Evolutionary conservation across 176 grass and related monocot species (phyloP).

Genomic region (Coix lacrymajobi): DNA sequence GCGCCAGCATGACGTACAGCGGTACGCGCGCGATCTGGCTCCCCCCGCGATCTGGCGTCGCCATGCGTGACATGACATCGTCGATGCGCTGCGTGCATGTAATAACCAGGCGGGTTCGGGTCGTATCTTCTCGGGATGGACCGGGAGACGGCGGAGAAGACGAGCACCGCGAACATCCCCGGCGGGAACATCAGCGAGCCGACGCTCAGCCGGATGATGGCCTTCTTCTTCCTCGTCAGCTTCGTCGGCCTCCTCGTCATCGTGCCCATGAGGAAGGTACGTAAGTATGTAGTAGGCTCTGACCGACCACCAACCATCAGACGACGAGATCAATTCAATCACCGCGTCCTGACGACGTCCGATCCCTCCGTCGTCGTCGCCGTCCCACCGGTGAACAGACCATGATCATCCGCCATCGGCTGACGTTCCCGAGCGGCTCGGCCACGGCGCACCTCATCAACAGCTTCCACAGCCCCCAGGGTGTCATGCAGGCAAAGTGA

Average conservation of each 20-base stretch:
- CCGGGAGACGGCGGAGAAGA: constrained; percentile 36
- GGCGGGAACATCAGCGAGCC: constrained; percentile 48
- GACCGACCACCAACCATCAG: not conserved
- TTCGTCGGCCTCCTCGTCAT: constrained; percentile 72
- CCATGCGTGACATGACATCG: not conserved
- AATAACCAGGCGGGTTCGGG: constrained; percentile 57
- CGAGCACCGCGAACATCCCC: constrained; percentile 1
- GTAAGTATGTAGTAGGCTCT: not conserved
- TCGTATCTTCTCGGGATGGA: constrained; percentile 66
- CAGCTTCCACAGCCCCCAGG: constrained; percentile 69
- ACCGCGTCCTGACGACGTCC: not conserved
- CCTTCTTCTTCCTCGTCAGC: constrained; percentile 52
- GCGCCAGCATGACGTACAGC: constrained; percentile 59
- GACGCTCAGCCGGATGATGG: constrained; percentile 39
- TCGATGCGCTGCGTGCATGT: not conserved
- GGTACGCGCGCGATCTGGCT: constrained; percentile 7
- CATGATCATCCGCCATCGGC: constrained; percentile 70
- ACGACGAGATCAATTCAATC: not conserved
- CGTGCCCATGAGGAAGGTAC: constrained; percentile 73
- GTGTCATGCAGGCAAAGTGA: constrained; percentile 54
- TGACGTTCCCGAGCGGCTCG: constrained; percentile 76
- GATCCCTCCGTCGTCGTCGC: not conserved
- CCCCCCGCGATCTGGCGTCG: not conserved
- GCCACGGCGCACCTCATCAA: constrained; percentile 86
- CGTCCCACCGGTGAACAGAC: constrained; percentile 28